Conservation (phyloP, 192 early-diverging fungal species). For the Mortierella claussenii region DNA sequence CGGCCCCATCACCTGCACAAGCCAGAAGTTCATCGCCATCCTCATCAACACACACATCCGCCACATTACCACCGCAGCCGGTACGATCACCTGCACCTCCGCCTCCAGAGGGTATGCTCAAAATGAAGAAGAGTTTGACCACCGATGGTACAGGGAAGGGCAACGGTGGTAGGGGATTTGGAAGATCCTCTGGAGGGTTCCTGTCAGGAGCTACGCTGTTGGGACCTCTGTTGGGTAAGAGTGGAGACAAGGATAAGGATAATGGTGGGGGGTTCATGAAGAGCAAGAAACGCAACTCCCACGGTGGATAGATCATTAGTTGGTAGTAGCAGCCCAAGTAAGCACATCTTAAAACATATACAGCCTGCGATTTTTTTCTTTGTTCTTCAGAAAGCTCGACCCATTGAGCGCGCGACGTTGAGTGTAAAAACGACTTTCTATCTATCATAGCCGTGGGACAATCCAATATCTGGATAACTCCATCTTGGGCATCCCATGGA, state of each 20-base stretch:
- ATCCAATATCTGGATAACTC: too few species aligned
- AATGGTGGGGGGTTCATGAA: constrained; percentile 7
- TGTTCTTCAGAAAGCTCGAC: too few species aligned
- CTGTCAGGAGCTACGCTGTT: constrained; percentile 16
- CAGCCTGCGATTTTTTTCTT: too few species aligned
- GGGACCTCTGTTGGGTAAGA: constrained; percentile 21
- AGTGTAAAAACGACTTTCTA: too few species aligned
- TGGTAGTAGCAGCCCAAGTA: too few species aligned
- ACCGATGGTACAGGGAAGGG: constrained; percentile 30
- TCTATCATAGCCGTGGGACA: too few species aligned
- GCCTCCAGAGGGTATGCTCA: constrained; percentile 43
- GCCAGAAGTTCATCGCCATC: neutral
- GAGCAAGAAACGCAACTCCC: constrained; percentile 22
- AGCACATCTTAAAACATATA: too few species aligned
- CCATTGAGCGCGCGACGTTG: too few species aligned
- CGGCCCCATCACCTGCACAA: constrained; percentile 2
- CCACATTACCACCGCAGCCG: constrained; percentile 5
- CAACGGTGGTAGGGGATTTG: neutral
- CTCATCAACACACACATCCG: neutral
- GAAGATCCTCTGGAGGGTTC: constrained; percentile 28
- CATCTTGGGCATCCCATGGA: too few species aligned
- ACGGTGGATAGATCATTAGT: constrained; percentile 19
- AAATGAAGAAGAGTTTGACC: constrained; percentile 53
- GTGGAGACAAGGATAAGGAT: constrained; percentile 19
- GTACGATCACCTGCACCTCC: constrained; percentile 10